Evolutionary conservation across 805 yeast genomes (phyloP).

Genomic region (Ogataea ramenticola): DNA sequence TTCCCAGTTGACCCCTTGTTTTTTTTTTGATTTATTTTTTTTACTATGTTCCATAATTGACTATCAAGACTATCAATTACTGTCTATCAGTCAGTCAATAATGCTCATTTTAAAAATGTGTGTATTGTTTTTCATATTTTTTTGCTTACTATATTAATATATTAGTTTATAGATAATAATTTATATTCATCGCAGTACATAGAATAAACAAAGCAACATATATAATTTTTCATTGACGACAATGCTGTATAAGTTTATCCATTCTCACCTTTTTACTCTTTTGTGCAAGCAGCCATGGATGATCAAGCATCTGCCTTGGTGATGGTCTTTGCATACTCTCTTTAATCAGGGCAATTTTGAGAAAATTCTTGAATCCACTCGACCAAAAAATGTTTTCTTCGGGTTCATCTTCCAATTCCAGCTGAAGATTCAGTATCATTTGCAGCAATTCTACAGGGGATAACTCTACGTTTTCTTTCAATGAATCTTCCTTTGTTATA

Average conservation of each 20-base stretch:
- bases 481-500: constrained; percentile 23
- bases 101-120: no score
- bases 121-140: no score
- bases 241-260: constrained; percentile 74
- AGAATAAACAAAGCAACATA: no score
- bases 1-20: constrained; percentile 4
- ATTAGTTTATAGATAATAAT: no score
- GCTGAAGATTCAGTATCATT: constrained; percentile 75
- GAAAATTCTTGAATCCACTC: constrained; percentile 72
- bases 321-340: constrained; percentile 77
- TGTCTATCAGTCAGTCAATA: no score
- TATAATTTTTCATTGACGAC: constrained; percentile 40
- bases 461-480: constrained; percentile 37
- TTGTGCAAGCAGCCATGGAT: constrained; percentile 89
- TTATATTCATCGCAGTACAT: no score
- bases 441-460: constrained; percentile 83
- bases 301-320: constrained; percentile 87
- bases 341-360: constrained; percentile 73
- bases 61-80: no score
- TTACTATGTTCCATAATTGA: not conserved
- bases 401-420: constrained; percentile 72
- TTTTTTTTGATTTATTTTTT: not conserved
- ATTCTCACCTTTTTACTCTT: constrained; percentile 65
- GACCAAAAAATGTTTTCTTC: constrained; percentile 75
- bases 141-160: no score